Conservation (phyloP, 305 asterid species). For the Solanum hybrid region DNA sequence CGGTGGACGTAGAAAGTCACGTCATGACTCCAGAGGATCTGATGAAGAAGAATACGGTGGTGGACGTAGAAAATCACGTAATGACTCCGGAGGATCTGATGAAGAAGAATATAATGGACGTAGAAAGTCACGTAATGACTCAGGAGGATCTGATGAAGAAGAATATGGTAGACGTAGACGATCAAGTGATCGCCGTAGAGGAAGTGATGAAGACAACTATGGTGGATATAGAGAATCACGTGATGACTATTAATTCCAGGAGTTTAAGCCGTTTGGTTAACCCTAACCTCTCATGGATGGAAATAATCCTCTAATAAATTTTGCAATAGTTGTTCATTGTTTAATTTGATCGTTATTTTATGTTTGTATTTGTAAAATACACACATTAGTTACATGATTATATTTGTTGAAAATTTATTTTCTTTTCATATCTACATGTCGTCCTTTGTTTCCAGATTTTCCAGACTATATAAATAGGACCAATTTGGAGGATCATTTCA, state of each 20-base stretch:
- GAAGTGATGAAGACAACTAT: neutral
- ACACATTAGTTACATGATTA: neutral
- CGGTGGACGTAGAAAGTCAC: neutral
- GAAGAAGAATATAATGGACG: conserved; percentile 39
- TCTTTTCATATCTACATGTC: neutral
- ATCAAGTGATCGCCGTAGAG: neutral
- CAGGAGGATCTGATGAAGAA: neutral
- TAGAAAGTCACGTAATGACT: conserved; percentile 40
- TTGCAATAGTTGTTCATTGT: neutral
- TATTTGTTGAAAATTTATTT: neutral
- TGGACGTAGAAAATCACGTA: neutral
- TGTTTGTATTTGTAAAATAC: neutral
- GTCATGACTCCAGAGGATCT: neutral
- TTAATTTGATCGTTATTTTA: neutral
- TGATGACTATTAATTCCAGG: conserved; percentile 17
- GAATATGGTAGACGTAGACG: neutral
- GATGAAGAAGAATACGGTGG: neutral
- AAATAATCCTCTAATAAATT: neutral
- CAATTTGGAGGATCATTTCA: neutral
- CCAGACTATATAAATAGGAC: neutral
- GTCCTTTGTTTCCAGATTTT: neutral
- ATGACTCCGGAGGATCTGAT: neutral
- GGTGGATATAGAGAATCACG: neutral
- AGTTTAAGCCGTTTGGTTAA: neutral
- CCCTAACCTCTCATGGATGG: neutral